Conservation (phyloP, 1,139 yeast species). For the Suhomyces taliae region DNA sequence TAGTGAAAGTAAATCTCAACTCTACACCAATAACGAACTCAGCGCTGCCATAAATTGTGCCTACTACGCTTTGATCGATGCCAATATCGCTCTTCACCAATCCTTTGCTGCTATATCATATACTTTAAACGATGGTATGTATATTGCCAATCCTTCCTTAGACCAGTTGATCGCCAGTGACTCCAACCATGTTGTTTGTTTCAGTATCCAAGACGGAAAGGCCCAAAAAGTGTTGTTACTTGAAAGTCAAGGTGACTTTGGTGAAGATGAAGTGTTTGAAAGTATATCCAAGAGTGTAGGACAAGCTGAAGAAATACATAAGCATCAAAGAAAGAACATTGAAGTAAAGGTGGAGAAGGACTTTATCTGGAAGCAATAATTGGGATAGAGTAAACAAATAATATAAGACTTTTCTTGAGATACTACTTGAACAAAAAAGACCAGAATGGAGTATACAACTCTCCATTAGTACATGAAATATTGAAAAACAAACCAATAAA, state of each 20-base stretch:
- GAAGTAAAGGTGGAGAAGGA: slow-evolving; percentile 51
- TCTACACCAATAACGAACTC: slow-evolving; percentile 53
- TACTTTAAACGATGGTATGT: slow-evolving; percentile 32
- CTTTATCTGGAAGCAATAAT: slow-evolving; percentile 51
- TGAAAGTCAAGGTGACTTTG: slow-evolving; percentile 74
- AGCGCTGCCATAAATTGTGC: slow-evolving; percentile 72
- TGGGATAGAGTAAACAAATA: neutral
- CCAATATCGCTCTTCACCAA: slow-evolving; percentile 67
- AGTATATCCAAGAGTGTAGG: slow-evolving; percentile 49
- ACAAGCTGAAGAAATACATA: slow-evolving; percentile 47
- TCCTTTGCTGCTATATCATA: slow-evolving; percentile 60
- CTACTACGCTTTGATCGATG: slow-evolving; percentile 72
- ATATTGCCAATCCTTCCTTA: slow-evolving; percentile 46
- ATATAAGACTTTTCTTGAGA: neutral
- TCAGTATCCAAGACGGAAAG: slow-evolving; percentile 51
- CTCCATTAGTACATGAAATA: too few species aligned
- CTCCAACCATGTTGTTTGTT: slow-evolving; percentile 70
- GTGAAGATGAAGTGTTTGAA: slow-evolving; percentile 52
- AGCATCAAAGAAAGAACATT: slow-evolving; percentile 48
- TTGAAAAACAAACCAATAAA: too few species aligned
- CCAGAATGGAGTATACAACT: too few species aligned
- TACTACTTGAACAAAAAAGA: too few species aligned
- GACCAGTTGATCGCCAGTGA: slow-evolving; percentile 40
- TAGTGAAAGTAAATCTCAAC: slow-evolving; percentile 43
- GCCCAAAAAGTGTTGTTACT: slow-evolving; percentile 58